phyloP scores from a whole-genome alignment of 75 land plant species.

The Cryptomeria japonica region DNA sequence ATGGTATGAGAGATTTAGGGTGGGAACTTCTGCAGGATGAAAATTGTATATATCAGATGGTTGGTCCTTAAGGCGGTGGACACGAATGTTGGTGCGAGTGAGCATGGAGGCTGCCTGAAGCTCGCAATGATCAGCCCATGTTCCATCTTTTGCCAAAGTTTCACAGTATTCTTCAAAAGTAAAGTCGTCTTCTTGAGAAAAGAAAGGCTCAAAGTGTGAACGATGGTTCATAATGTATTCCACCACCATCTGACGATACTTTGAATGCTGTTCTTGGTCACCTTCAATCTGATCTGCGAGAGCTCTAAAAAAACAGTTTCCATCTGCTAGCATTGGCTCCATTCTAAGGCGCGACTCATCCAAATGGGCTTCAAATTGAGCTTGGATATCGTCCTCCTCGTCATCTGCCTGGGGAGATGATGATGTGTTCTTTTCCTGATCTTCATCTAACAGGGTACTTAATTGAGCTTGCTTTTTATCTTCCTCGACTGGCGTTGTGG shows the following conservation, averaged over 20 bases:
- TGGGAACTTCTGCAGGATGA: conserved; percentile 32
- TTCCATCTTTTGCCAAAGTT: conserved; percentile 70
- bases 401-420: no score
- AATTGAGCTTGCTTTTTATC: no score
- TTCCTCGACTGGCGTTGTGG: no score
- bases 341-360: neutral
- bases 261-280: conserved; percentile 72
- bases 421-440: no score
- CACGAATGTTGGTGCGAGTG: conserved; percentile 74
- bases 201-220: conserved; percentile 79
- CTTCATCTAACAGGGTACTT: no score
- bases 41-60: conserved; percentile 60
- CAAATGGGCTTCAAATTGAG: neutral
- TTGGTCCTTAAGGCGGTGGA: conserved; percentile 33
- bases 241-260: conserved; percentile 79
- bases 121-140: conserved; percentile 96
- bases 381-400: neutral
- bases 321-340: neutral
- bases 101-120: conserved; percentile 90
- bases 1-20: conserved; percentile 46
- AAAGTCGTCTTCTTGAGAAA: conserved; percentile 76
- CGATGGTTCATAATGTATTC: conserved; percentile 67
- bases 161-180: conserved; percentile 86
- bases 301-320: conserved; percentile 42
- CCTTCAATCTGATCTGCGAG: conserved; percentile 89